phyloP scores from a whole-genome alignment of 2,329 filamentous ascomycete species.

The Coniochaeta sp. region DNA sequence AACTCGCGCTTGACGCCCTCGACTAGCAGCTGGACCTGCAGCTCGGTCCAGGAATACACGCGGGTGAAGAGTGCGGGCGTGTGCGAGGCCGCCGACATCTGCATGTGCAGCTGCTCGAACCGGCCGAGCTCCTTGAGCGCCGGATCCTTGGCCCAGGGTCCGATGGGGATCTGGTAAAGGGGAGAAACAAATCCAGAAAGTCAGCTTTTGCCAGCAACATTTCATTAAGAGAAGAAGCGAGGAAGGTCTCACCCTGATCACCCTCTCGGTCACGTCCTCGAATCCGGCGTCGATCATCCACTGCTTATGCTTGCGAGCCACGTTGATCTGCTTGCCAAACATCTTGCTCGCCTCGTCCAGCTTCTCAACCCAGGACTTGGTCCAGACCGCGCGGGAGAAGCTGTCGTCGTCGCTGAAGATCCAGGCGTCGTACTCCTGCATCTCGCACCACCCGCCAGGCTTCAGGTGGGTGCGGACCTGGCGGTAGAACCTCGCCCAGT shows the following conservation, averaged over 20 bases:
- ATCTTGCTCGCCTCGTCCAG: constrained; percentile 24
- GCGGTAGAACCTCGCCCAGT: constrained; percentile 23
- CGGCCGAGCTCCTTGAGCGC: constrained; percentile 26
- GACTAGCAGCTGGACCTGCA: constrained; percentile 32
- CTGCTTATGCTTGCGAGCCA: constrained; percentile 25
- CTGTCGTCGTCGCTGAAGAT: constrained; percentile 30
- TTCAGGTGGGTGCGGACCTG: constrained; percentile 21
- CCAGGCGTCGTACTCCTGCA: constrained; percentile 30
- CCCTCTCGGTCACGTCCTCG: constrained; percentile 23
- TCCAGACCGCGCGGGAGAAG: constrained; percentile 26
- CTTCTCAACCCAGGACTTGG: constrained; percentile 29
- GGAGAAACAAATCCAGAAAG: too few relatives aligned
- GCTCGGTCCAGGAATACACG: constrained; percentile 27
- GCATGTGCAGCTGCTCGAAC: constrained; percentile 30
- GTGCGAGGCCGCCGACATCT: constrained; percentile 33
- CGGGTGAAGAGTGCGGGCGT: constrained; percentile 31
- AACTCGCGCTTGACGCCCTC: constrained; percentile 31
- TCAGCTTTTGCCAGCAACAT: neutral
- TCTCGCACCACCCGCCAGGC: constrained; percentile 26
- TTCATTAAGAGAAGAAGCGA: neutral
- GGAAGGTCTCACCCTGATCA: constrained; percentile 18
- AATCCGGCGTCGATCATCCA: constrained; percentile 31
- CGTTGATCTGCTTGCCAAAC: constrained; percentile 30
- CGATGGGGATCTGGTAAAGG: constrained; percentile 25
- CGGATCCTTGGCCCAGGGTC: constrained; percentile 28